phyloP scores from a whole-genome alignment of 2,329 filamentous ascomycete genomes.

The Colletotrichum echinochloae region DNA sequence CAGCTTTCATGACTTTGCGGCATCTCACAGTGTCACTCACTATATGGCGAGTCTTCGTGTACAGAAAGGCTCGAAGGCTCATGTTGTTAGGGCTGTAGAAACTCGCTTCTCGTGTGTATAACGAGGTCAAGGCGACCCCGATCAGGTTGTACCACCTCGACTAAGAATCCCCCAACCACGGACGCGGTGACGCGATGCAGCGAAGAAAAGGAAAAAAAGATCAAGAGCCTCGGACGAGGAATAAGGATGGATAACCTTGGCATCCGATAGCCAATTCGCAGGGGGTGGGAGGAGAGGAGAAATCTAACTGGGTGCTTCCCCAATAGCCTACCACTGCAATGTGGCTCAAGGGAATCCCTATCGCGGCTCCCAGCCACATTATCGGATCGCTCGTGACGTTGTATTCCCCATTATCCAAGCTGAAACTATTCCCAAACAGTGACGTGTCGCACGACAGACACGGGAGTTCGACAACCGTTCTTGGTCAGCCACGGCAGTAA shows the following conservation, averaged over 20 bases:
- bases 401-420: slow-evolving; percentile 18
- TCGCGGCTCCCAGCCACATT: not conserved
- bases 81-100: not conserved
- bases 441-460: slow-evolving; percentile 35
- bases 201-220: not conserved
- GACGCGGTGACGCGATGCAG: not conserved
- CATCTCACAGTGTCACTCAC: not conserved
- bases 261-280: not conserved
- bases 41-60: not conserved
- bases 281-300: too few species aligned
- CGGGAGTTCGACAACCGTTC: slow-evolving; percentile 2
- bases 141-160: not conserved
- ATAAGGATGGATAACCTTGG: not conserved
- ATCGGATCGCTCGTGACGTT: slow-evolving; percentile 21
- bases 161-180: too few species aligned
- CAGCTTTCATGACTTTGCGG: not conserved
- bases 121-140: too few species aligned
- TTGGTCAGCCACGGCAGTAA: not conserved
- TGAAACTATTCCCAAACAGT: slow-evolving; percentile 38
- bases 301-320: too few species aligned
- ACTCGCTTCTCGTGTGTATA: not conserved
- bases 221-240: not conserved
- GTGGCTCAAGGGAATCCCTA: slow-evolving; percentile 21
- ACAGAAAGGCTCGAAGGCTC: not conserved
- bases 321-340: slow-evolving; percentile 14